Evolutionary conservation across 225 moss, liverwort and hornwort species (phyloP).

Genomic region (Takakia lepidozioides): DNA sequence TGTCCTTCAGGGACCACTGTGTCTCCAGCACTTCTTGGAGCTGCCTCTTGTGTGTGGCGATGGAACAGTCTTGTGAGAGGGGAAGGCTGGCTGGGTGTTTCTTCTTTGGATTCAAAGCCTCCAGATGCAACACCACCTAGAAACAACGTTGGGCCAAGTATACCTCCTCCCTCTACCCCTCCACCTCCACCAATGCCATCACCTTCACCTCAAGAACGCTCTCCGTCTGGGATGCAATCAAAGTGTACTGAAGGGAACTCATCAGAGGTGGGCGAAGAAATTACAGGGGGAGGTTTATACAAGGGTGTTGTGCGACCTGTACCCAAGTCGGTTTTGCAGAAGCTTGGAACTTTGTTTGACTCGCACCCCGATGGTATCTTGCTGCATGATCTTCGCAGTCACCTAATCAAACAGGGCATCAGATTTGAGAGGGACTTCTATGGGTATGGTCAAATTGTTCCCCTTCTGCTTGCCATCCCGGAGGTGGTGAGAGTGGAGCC

Average conservation of each 20-base stretch:
- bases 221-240: background rate
- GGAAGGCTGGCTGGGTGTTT: background rate
- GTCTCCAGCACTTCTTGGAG: background rate
- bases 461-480: slow-evolving; percentile 24
- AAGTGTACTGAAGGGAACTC: slow-evolving; percentile 6
- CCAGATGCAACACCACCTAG: no score
- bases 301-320: slow-evolving; percentile 8
- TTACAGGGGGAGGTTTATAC: background rate
- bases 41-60: slow-evolving; percentile 5
- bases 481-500: slow-evolving; percentile 20
- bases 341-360: slow-evolving; percentile 10
- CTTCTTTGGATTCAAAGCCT: background rate
- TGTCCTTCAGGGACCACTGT: background rate
- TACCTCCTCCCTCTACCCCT: no score
- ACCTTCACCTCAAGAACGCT: background rate
- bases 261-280: slow-evolving; percentile 5
- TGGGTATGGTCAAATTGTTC: slow-evolving; percentile 23
- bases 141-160: no score
- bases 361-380: slow-evolving; percentile 21
- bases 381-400: slow-evolving; percentile 22
- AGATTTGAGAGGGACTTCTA: slow-evolving; percentile 25
- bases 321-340: slow-evolving; percentile 18
- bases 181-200: background rate
- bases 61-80: slow-evolving; percentile 7
- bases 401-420: slow-evolving; percentile 13